A percentile compares a stretch with the other conserved stretches of the same genome.
Conservation (phyloP, 2,329 filamentous ascomycete species). For the Pseudohalonectria lignicola region DNA sequence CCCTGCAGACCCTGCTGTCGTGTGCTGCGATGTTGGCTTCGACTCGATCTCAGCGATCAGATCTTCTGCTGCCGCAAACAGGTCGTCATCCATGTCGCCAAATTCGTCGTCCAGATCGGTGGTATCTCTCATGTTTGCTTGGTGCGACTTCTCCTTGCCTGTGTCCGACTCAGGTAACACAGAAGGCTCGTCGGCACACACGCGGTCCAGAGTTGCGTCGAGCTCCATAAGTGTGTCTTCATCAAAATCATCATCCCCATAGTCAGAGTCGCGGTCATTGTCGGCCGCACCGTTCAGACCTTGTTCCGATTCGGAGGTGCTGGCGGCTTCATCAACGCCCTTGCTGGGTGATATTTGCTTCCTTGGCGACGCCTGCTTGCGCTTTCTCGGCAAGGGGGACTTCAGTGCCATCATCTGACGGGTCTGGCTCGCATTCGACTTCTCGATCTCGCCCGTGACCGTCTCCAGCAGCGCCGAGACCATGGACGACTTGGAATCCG, state of each 20-base stretch:
- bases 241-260: conserved; percentile 43
- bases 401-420: neutral
- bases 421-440: conserved; percentile 20
- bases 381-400: neutral
- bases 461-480: conserved; percentile 57
- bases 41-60: conserved; percentile 24
- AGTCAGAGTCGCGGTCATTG: conserved; percentile 34
- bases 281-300: neutral
- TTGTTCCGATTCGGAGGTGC: neutral
- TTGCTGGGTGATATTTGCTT: neutral
- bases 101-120: conserved; percentile 36
- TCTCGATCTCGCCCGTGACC: conserved; percentile 43
- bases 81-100: conserved; percentile 54
- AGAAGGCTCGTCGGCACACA: conserved; percentile 6
- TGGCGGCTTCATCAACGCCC: neutral
- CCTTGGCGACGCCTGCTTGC: no score
- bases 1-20: neutral
- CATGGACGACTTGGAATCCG: conserved; percentile 44
- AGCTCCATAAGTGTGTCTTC: conserved; percentile 47
- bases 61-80: conserved; percentile 36
- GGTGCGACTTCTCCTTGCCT: neutral
- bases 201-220: conserved; percentile 28
- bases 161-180: conserved; percentile 1
- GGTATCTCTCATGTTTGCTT: conserved; percentile 1
- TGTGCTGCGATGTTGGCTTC: conserved; percentile 8